Evolutionary conservation across 2,329 filamentous ascomycete genomes (phyloP), one percentile per base, ranked within the genome.

Genomic region (Ophiostoma quercus): DNA sequence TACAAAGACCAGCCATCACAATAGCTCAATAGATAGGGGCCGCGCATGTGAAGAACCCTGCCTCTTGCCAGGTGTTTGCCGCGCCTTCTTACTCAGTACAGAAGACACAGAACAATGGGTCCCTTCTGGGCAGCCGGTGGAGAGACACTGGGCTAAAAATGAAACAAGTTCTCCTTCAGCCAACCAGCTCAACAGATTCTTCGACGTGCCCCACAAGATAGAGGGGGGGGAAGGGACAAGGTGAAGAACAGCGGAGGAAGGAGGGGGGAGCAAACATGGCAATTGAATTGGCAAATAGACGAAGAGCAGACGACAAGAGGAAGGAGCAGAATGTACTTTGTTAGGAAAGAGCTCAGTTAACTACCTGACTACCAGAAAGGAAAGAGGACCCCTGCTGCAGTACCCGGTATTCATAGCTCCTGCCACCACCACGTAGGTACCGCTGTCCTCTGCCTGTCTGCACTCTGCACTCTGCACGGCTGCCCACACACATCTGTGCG

Each of bases 111-210:
- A 65, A 7, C 19, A 39, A 57, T 70, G 69, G 41, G 39, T 43
- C 29, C 66, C 39, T 34, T 51, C 19, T 66, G 60, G 69, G 54
- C 34, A 65, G 39, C 25, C 54, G 47, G 16, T 14, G n/a, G 47
- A 41, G 32, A 37, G 32, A 34, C 67, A 51, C 69, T 67, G 67
- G 63, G 65, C 65, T 66, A 66, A 66, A 43, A 66, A 54, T 14
- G 67, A 62, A 68, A 63, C 69, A 54, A 37, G 22, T 57, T 57
- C 19, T 22, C 39, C 47, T 43, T 1, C 16, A n/a, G 41, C 63
- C 70, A 43, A 63, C 47, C 37, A 39, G 47, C 67, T 68, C 60
- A 68, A 68, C 69, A 68, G 25, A 67, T 70, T 68, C 32, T 9
- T 57, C 9, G 16, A 34, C 34, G 37, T 32, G 51, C 62, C 62